Conservation (phyloP, 352 stramenopile species). For the Phytopythium boreale region DNA sequence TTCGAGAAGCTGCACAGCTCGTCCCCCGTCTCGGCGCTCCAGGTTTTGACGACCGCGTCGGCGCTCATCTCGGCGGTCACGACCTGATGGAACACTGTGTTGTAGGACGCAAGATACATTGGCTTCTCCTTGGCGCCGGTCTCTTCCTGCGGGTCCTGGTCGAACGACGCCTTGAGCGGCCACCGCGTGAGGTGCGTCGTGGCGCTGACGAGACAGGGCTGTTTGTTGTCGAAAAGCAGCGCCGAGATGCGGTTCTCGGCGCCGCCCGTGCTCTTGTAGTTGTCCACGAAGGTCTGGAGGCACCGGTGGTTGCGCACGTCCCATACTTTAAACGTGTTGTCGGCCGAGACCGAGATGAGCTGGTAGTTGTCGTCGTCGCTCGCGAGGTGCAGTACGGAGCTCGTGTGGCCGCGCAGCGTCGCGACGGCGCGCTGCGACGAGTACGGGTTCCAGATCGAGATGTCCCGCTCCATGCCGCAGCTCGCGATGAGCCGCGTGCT, state of each 20-base stretch:
- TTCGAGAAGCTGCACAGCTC: constrained; percentile 79
- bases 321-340: constrained; percentile 87
- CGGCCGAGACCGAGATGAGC: constrained; percentile 73
- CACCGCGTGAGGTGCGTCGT: constrained; percentile 72
- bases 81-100: constrained; percentile 81
- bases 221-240: constrained; percentile 62
- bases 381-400: constrained; percentile 69
- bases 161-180: constrained; percentile 47
- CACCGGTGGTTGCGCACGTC: constrained; percentile 80
- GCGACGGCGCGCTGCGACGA: constrained; percentile 76
- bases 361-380: constrained; percentile 85
- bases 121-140: constrained; percentile 40
- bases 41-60: constrained; percentile 78
- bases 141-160: constrained; percentile 34
- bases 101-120: constrained; percentile 68
- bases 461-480: constrained; percentile 83
- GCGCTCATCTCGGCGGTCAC: constrained; percentile 74
- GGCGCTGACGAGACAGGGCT: constrained; percentile 59
- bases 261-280: constrained; percentile 47
- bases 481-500: constrained; percentile 75
- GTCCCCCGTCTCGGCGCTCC: constrained; percentile 82
- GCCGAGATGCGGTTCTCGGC: constrained; percentile 66
- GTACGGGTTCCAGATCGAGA: constrained; percentile 90
- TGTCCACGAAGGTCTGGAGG: constrained; percentile 73
- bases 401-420: constrained; percentile 69